Percentiles rank a stretch among this genome's conserved stretches.
phyloP scores from a whole-genome alignment of 768 basidiomycete species.

The Rickenella mellea region DNA sequence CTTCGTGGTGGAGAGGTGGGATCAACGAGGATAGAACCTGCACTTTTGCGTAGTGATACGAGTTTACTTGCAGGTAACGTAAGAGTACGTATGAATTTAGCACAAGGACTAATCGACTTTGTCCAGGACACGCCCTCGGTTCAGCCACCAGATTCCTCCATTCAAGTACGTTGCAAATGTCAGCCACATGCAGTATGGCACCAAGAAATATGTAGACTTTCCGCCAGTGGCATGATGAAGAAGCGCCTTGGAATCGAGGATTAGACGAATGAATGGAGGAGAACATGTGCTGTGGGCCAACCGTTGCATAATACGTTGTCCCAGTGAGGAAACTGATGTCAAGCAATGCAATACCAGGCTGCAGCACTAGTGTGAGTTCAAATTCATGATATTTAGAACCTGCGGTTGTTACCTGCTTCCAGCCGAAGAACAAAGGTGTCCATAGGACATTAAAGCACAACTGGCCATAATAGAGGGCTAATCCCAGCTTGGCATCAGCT shows the following conservation, averaged over 20 bases:
- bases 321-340: conserved; percentile 45
- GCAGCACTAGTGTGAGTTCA: conserved; percentile 1
- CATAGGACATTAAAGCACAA: conserved; percentile 49
- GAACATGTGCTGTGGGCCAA: conserved; percentile 12
- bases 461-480: conserved; percentile 54
- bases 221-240: conserved; percentile 37
- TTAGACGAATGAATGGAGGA: not conserved
- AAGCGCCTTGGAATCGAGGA: conserved; percentile 11
- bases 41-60: conserved; percentile 22
- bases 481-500: conserved; percentile 31
- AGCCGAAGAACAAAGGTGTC: conserved; percentile 58
- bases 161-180: conserved; percentile 61
- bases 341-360: conserved; percentile 46
- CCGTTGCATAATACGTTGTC: conserved; percentile 52
- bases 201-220: conserved; percentile 44
- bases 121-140: conserved; percentile 15
- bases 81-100: not conserved
- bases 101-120: not conserved
- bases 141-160: conserved; percentile 53
- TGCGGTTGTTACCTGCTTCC: conserved; percentile 27
- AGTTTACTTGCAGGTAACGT: not conserved
- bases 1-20: conserved; percentile 44
- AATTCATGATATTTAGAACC: not conserved
- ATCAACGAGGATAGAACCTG: conserved; percentile 42
- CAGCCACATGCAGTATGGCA: conserved; percentile 61